Percentiles rank a stretch among this genome's conserved stretches.
These are phyloP conservation scores for Xylariomycetidae sp. DNA, from an alignment of 2,329 filamentous ascomycete genomes.

Conservation along the genomic window DNA sequence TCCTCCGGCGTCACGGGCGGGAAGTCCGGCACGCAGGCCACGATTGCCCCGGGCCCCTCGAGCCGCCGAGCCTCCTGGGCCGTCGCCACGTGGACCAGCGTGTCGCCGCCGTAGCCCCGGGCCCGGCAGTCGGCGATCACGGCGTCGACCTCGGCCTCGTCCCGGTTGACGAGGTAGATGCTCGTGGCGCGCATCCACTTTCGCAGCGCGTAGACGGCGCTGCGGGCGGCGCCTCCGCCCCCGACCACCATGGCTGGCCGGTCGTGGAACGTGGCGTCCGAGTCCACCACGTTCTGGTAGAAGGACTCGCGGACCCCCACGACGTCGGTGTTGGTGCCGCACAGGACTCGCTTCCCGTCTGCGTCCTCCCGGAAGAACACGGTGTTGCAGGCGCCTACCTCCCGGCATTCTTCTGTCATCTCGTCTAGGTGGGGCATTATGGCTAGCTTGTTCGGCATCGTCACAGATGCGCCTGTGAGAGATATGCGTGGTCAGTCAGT, in stretches of 20 bases:
- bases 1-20: slow-evolving; percentile 63
- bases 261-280: slow-evolving; percentile 45
- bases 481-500: too few species aligned
- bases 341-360: slow-evolving; percentile 47
- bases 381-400: slow-evolving; percentile 77
- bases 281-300: slow-evolving; percentile 45
- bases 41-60: slow-evolving; percentile 59
- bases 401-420: slow-evolving; percentile 65
- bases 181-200: slow-evolving; percentile 62
- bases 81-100: slow-evolving; percentile 58
- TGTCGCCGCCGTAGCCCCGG: slow-evolving; percentile 54
- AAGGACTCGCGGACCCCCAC: slow-evolving; percentile 74
- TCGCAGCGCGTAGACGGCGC: slow-evolving; percentile 70
- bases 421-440: slow-evolving; percentile 71
- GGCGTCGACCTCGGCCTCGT: slow-evolving; percentile 60
- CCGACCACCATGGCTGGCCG: slow-evolving; percentile 70
- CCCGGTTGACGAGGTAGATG: slow-evolving; percentile 76
- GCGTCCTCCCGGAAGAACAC: slow-evolving; percentile 56
- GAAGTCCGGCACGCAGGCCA: slow-evolving; percentile 73
- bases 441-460: slow-evolving; percentile 79
- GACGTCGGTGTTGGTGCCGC: slow-evolving; percentile 79
- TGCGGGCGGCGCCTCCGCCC: slow-evolving; percentile 73
- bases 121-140: slow-evolving; percentile 60
- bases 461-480: slow-evolving; percentile 52
- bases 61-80: slow-evolving; percentile 55